Conservation (phyloP, 345 rosid genomes). For the Syzygium aqueum region DNA sequence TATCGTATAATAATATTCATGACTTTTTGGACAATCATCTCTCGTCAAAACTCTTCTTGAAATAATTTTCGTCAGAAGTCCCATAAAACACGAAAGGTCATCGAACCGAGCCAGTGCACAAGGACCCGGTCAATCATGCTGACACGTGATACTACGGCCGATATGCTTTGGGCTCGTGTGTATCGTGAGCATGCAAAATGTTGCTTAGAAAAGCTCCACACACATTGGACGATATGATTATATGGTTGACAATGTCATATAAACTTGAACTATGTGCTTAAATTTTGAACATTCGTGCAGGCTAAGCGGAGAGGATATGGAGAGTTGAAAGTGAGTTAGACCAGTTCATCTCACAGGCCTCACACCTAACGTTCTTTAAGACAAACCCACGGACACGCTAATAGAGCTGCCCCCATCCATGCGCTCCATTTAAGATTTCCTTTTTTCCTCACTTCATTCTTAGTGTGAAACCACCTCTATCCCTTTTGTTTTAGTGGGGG, state of each 20-base stretch:
- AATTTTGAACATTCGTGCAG: not conserved
- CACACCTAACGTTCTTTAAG: not conserved
- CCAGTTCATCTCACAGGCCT: not conserved
- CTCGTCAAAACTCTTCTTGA: too few relatives aligned
- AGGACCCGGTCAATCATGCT: too few relatives aligned
- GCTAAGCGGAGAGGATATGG: not conserved
- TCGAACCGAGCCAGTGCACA: not conserved
- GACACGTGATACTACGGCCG: not conserved
- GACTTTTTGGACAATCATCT: too few relatives aligned
- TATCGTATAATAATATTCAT: too few relatives aligned
- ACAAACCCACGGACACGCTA: not conserved
- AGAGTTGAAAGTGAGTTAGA: not conserved
- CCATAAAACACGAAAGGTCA: not conserved
- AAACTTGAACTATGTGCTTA: not conserved
- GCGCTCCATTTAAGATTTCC: not conserved
- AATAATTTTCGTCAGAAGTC: not conserved
- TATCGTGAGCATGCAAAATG: not conserved
- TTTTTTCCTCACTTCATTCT: not conserved
- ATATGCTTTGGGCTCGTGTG: not conserved
- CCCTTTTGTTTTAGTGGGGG: not conserved
- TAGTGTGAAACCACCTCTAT: not conserved
- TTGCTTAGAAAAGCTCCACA: not conserved
- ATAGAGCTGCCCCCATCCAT: not conserved
- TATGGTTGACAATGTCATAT: not conserved
- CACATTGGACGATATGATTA: not conserved